These are phyloP conservation scores for Pelagophyceae sp. DNA, from an alignment of 352 stramenopile species.

Conservation along the genomic window DNA sequence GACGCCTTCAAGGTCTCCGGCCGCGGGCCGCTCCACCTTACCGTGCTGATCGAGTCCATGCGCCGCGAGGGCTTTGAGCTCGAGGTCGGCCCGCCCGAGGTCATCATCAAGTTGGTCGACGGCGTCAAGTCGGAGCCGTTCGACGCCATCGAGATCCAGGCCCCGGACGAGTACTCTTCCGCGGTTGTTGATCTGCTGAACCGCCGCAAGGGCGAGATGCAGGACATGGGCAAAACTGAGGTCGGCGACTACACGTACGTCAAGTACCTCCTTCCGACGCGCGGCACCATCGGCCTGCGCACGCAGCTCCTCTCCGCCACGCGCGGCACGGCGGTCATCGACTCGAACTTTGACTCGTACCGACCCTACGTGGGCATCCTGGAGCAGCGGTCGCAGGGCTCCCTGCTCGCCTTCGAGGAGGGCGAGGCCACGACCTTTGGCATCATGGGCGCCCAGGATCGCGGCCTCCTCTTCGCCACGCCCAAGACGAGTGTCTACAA, in stretches of 20 bases:
- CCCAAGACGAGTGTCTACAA: conserved; percentile 83
- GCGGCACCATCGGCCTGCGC: conserved; percentile 93
- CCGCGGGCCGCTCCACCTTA: conserved; percentile 93
- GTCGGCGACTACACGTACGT: conserved; percentile 81
- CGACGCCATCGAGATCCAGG: conserved; percentile 72
- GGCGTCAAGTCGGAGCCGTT: conserved; percentile 63
- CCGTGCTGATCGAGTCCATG: conserved; percentile 98
- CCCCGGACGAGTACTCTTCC: conserved; percentile 11
- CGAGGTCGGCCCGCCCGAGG: conserved; percentile 88
- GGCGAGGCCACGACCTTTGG: conserved; percentile 74
- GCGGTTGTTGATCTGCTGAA: conserved; percentile 92
- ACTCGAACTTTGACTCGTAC: conserved; percentile 96
- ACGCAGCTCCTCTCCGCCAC: conserved; percentile 90
- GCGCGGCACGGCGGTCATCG: conserved; percentile 90
- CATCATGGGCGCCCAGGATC: conserved; percentile 85
- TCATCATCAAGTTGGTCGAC: conserved; percentile 79
- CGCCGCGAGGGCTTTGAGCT: conserved; percentile 97
- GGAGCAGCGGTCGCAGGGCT: conserved; percentile 56
- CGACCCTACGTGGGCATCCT: conserved; percentile 55
- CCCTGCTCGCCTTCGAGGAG: conserved; percentile 62
- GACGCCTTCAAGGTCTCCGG: conserved; percentile 90
- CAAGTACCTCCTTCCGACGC: conserved; percentile 77
- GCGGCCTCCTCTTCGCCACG: conserved; percentile 89
- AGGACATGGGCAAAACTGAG: conserved; percentile 69
- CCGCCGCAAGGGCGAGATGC: conserved; percentile 78